These are phyloP conservation scores for Cetraspora pellucida DNA, from an alignment of 192 early-diverging fungal species.

Conservation along the genomic window DNA sequence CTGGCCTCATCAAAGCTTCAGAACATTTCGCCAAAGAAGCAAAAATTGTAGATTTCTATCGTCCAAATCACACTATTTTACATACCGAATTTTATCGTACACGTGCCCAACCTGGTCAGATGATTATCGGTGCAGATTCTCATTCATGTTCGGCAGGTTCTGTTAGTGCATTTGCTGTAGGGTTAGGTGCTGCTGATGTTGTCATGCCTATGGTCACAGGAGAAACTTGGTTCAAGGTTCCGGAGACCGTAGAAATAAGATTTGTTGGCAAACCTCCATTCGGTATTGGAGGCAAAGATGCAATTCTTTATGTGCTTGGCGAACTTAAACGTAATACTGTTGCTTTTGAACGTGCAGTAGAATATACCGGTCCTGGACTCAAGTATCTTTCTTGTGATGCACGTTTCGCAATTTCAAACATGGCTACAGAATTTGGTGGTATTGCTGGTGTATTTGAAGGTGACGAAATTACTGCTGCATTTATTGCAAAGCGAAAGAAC, in stretches of 20 bases:
- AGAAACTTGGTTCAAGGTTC: constrained; percentile 83
- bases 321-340: constrained; percentile 85
- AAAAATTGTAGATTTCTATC: constrained; percentile 70
- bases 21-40: constrained; percentile 72
- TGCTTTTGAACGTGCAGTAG: constrained; percentile 77
- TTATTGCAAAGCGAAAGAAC: constrained; percentile 72
- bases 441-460: constrained; percentile 83
- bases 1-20: constrained; percentile 66
- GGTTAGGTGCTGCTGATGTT: constrained; percentile 81
- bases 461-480: constrained; percentile 74
- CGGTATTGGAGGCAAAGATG: constrained; percentile 82
- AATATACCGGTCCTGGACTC: constrained; percentile 75
- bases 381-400: constrained; percentile 83
- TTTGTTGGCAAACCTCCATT: constrained; percentile 73
- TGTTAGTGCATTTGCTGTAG: constrained; percentile 78
- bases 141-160: constrained; percentile 82
- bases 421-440: constrained; percentile 85
- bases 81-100: constrained; percentile 86
- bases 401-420: constrained; percentile 79
- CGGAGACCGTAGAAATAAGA: constrained; percentile 78
- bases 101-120: constrained; percentile 78
- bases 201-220: constrained; percentile 83
- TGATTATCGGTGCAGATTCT: constrained; percentile 81
- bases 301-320: constrained; percentile 77
- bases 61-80: constrained; percentile 78